Conservation (phyloP, 139 green algal species). For the Nannochloris sp. region DNA sequence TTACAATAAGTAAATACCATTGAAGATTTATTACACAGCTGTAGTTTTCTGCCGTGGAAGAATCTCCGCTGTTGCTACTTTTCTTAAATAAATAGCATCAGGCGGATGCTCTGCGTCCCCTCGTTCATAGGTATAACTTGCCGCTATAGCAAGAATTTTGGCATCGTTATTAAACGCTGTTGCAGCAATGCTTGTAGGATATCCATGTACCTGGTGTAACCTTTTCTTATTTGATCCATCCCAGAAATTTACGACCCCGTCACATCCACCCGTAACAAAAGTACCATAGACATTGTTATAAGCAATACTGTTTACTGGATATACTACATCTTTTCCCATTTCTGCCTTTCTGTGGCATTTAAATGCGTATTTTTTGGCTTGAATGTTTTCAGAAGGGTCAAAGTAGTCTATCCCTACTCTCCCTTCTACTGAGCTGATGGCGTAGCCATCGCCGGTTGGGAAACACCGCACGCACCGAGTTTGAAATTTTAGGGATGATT, state of each 20-base stretch:
- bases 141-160: conserved; percentile 67
- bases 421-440: conserved; percentile 77
- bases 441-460: conserved; percentile 66
- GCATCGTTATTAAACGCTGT: conserved; percentile 71
- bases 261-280: conserved; percentile 86
- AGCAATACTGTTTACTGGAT: conserved; percentile 78
- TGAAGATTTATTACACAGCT: background rate
- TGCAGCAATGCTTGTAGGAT: conserved; percentile 76
- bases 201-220: conserved; percentile 63
- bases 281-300: conserved; percentile 74
- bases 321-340: conserved; percentile 56
- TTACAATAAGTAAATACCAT: background rate
- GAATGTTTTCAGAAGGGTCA: conserved; percentile 37
- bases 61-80: conserved; percentile 63
- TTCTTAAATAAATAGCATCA: conserved; percentile 68
- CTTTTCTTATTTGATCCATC: conserved; percentile 90
- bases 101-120: conserved; percentile 31
- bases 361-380: conserved; percentile 83
- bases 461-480: conserved; percentile 72
- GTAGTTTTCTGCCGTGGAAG: conserved; percentile 44
- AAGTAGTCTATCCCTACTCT: conserved; percentile 83
- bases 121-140: conserved; percentile 80
- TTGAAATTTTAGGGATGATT: conserved; percentile 79
- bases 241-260: conserved; percentile 87
- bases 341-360: conserved; percentile 78